Evolutionary conservation across 805 yeast species (phyloP).

Genomic region (Kazachstania africana): DNA sequence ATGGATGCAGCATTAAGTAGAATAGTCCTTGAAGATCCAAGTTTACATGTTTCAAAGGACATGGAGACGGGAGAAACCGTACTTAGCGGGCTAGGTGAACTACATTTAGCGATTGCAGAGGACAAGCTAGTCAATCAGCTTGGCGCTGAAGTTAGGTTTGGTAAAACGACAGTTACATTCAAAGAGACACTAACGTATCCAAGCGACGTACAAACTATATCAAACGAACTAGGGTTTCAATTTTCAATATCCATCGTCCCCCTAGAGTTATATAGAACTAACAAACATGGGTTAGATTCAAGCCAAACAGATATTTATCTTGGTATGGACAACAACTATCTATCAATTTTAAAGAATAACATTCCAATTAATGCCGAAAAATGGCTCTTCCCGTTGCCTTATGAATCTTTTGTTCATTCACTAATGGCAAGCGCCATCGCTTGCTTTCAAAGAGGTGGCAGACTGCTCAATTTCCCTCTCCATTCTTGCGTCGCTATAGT

Average conservation of each 20-base stretch:
- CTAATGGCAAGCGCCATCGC: constrained; percentile 48
- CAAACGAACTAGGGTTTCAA: constrained; percentile 12
- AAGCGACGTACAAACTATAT: constrained; percentile 4
- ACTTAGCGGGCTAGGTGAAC: constrained; percentile 95
- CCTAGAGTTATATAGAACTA: background rate
- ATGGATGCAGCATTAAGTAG: constrained; percentile 59
- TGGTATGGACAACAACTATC: constrained; percentile 20
- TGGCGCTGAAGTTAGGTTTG: constrained; percentile 70
- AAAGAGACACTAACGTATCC: constrained; percentile 47
- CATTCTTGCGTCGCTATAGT: constrained; percentile 50
- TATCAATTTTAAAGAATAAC: constrained; percentile 25
- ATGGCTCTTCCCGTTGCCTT: constrained; percentile 39
- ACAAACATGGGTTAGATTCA: background rate
- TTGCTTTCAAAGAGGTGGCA: constrained; percentile 59
- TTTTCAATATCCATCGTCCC: constrained; percentile 14
- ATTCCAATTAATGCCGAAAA: constrained; percentile 27
- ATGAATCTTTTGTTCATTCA: constrained; percentile 42
- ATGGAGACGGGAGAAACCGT: constrained; percentile 87
- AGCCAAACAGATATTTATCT: too few relatives aligned
- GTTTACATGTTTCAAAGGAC: constrained; percentile 57
- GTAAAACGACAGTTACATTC: constrained; percentile 81
- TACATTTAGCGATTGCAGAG: constrained; percentile 80
- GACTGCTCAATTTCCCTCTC: constrained; percentile 33
- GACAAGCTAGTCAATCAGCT: constrained; percentile 72
- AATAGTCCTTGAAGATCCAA: constrained; percentile 82